Percentiles rank a stretch among this genome's conserved stretches.
phyloP scores from a whole-genome alignment of 164 flowering plant genomes.

The Vitis rotundifolia region DNA sequence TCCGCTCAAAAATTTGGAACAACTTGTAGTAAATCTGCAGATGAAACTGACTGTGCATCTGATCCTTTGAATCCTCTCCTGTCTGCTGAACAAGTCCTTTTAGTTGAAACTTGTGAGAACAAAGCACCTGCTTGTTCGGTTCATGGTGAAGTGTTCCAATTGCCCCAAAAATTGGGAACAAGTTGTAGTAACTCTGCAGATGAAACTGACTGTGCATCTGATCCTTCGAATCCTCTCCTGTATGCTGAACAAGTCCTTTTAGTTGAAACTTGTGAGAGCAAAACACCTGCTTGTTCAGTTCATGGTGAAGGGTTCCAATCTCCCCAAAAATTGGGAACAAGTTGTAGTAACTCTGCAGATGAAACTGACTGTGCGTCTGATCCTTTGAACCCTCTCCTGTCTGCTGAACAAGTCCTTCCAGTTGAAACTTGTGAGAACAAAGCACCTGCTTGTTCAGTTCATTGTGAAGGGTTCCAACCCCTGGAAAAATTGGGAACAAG shows the following conservation, averaged over 20 bases:
- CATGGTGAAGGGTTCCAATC: background rate
- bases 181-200: background rate
- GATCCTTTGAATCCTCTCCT: background rate
- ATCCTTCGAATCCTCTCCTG: background rate
- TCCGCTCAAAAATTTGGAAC: background rate
- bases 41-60: constrained; percentile 6
- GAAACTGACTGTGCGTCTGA: constrained; percentile 5
- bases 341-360: background rate
- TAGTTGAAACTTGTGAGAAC: too few relatives aligned
- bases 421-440: too few relatives aligned
- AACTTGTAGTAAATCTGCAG: background rate
- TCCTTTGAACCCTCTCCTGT: background rate
- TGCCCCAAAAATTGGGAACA: background rate
- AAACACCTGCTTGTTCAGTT: too few relatives aligned
- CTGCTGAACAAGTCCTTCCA: too few relatives aligned
- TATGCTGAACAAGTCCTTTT: too few relatives aligned
- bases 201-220: constrained; percentile 5
- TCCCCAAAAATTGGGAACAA: background rate
- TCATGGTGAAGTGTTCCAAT: background rate
- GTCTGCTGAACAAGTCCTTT: too few relatives aligned
- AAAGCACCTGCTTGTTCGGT: too few relatives aligned
- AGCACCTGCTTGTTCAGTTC: too few relatives aligned
- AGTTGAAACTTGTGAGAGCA: too few relatives aligned
- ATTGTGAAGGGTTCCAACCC: background rate
- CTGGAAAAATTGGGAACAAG: background rate